Evolutionary conservation across 73 alveolate species (phyloP).

Genomic region (Breviolum minutum): DNA sequence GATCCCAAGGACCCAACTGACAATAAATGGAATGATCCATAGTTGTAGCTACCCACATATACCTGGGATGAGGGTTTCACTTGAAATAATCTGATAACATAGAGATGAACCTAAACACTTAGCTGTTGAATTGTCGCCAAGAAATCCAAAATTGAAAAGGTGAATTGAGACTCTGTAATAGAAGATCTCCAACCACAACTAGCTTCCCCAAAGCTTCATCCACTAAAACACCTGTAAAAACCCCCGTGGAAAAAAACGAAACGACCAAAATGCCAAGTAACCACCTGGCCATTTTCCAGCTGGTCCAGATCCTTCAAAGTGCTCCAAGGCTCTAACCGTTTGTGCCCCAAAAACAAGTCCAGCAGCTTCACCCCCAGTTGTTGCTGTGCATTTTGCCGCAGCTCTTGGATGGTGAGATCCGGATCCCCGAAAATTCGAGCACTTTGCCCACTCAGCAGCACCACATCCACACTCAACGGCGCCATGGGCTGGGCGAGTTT

Average conservation of each 20-base stretch:
- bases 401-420: conserved; percentile 29
- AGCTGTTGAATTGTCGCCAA: no score
- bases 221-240: no score
- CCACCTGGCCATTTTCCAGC: not conserved
- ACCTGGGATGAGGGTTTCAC: not conserved
- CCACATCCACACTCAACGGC: not conserved
- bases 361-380: conserved; percentile 23
- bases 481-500: not conserved
- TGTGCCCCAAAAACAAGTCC: conserved; percentile 8
- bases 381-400: conserved; percentile 63
- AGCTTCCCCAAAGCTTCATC: no score
- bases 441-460: conserved; percentile 65
- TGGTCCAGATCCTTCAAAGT: not conserved
- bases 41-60: not conserved
- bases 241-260: no score
- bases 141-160: no score
- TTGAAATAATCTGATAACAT: not conserved
- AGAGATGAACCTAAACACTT: not conserved
- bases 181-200: no score
- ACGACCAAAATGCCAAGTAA: not conserved
- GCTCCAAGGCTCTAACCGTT: conserved; percentile 5
- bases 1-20: not conserved
- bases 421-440: not conserved
- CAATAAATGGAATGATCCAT: not conserved
- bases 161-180: no score